phyloP scores from a whole-genome alignment of 768 basidiomycete species.

The Myochromella boudieri region DNA sequence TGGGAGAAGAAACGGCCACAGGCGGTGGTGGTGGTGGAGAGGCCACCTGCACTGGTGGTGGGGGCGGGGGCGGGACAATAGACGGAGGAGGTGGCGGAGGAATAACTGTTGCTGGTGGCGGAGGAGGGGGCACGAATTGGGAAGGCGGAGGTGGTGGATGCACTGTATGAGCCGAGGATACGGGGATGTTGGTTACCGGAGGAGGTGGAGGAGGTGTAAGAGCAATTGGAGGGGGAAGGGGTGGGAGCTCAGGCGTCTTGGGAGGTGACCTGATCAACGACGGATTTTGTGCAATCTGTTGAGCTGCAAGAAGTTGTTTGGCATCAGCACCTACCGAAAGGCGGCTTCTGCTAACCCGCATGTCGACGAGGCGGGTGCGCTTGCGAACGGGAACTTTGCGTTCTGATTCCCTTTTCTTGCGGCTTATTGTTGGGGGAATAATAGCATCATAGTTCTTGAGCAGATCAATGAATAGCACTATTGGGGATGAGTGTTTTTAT shows the following conservation, averaged over 20 bases:
- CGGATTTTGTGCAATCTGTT: slow-evolving; percentile 60
- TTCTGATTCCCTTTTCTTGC: slow-evolving; percentile 86
- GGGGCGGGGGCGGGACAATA: slow-evolving; percentile 20
- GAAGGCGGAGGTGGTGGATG: slow-evolving; percentile 21
- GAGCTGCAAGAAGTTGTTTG: slow-evolving; percentile 68
- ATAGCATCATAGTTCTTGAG: slow-evolving; percentile 71
- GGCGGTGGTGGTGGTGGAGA: slow-evolving; percentile 21
- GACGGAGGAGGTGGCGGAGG: slow-evolving; percentile 29
- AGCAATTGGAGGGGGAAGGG: slow-evolving; percentile 24
- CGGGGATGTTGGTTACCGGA: slow-evolving; percentile 16
- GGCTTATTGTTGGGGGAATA: slow-evolving; percentile 78
- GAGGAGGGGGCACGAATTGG: slow-evolving; percentile 14
- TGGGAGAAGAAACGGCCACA: slow-evolving; percentile 20
- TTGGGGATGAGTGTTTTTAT: slow-evolving; percentile 2
- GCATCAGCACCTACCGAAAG: slow-evolving; percentile 73
- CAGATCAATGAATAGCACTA: slow-evolving; percentile 85
- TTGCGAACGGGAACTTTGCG: slow-evolving; percentile 82
- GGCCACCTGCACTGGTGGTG: slow-evolving; percentile 28
- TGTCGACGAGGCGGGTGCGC: slow-evolving; percentile 84
- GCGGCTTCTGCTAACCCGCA: slow-evolving; percentile 79
- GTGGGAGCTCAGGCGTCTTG: slow-evolving; percentile 32
- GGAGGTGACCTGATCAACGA: slow-evolving; percentile 33
- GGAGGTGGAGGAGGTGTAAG: slow-evolving; percentile 20
- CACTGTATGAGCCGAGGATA: slow-evolving; percentile 18
- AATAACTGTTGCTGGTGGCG: slow-evolving; percentile 14